Evolutionary conservation across 306 rosid species (phyloP), one percentile per base, ranked within the genome.

Genomic region (Ammopiptanthus mongolicus): DNA sequence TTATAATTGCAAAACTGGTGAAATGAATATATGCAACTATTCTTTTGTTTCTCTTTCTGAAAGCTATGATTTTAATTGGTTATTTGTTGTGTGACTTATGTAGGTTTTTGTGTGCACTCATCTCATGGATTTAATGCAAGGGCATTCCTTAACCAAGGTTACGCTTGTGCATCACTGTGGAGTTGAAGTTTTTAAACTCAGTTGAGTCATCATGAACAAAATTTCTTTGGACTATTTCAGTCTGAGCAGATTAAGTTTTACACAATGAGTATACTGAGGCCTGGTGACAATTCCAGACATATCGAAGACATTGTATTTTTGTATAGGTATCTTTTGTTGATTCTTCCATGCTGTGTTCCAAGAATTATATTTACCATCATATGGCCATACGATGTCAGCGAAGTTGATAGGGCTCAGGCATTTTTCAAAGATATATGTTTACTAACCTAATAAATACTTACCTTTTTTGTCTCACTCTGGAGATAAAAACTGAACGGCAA

Each of bases 71-170:
- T 14, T 21, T 69, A 64, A 74, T 51, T 58, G 42, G 39, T 63
- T 22, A 56, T 82, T 78, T 33, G 41, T 46, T 75, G 15, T 7
- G 47, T 62, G 47, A 55, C 60, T 65, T 80, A 67, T 86, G 77
- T 79, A 95, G 98, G 98, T 90, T 84, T 83, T 95, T 23, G 88
- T 88, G 83, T 90, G 96, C 85, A 95, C 97, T 67, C 98, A 95
- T 91, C 85, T 95, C 78, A 87, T 96, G 25, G 98, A 95, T 88
- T 76, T 95, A 82, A 79, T 95, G 84, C 82, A 92, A 71, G 91
- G 90, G 78, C 77, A 67, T 85, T 90, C 84, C 77, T 71, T 91
- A 69, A 75, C 86, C 59, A 79, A 86, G 91, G 97, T 95, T 76
- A 72, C 22, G 60, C 70, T 64, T 34, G 34, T 69, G 65, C 71